A percentile compares a stretch with the other conserved stretches of the same genome.
Evolutionary conservation across 2,329 filamentous ascomycete genomes (phyloP).

Genomic region (Samsoniella hepiali): DNA sequence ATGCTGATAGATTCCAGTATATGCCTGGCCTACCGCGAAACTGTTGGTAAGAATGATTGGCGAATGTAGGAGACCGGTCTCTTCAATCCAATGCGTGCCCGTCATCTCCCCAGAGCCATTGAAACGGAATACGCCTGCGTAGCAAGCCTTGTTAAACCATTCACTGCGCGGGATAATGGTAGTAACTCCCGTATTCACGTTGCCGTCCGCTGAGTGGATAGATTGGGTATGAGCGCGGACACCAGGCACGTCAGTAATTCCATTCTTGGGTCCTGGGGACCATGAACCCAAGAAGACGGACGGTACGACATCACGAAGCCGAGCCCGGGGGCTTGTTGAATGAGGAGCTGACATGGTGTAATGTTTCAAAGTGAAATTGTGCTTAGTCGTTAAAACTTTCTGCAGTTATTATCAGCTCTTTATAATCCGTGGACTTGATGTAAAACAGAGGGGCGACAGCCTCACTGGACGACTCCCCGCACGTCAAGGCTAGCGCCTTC

Average conservation of each 20-base stretch:
- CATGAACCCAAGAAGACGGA: constrained; percentile 37
- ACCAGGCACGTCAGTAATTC: constrained; percentile 42
- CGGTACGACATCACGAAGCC: constrained; percentile 39
- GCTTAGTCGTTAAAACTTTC: background rate
- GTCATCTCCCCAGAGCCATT: constrained; percentile 59
- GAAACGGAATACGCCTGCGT: constrained; percentile 49
- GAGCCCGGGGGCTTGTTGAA: constrained; percentile 15
- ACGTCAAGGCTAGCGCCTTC: background rate
- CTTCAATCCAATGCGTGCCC: constrained; percentile 54
- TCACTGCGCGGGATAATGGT: constrained; percentile 39
- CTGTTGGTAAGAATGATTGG: constrained; percentile 56
- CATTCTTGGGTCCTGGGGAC: constrained; percentile 39
- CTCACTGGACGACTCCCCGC: background rate
- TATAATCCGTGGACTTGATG: background rate
- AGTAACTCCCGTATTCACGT: constrained; percentile 43
- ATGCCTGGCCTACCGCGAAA: constrained; percentile 51
- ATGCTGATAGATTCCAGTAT: constrained; percentile 56
- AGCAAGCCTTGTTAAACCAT: constrained; percentile 41
- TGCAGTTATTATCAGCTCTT: background rate
- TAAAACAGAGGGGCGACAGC: background rate
- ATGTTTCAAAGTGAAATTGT: background rate
- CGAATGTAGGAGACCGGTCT: constrained; percentile 52
- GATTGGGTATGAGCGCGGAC: constrained; percentile 40
- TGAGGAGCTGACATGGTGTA: background rate
- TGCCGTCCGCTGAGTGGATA: constrained; percentile 29